Conservation (phyloP, 1,139 yeast genomes). For the Arxiozyma heterogenica region DNA sequence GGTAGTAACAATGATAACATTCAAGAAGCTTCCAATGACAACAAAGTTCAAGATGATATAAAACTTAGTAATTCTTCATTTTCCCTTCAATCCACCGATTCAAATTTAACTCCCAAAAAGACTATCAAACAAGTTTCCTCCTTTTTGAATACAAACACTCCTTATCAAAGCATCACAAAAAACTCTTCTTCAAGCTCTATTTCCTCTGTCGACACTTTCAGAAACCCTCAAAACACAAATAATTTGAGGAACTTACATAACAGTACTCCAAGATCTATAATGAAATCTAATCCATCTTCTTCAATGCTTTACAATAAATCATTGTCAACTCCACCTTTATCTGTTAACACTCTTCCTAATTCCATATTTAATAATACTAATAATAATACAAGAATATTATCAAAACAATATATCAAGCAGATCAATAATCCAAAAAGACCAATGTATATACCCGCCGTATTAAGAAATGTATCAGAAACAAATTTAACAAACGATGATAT, state of each 20-base stretch:
- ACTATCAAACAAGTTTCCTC: conserved; percentile 1
- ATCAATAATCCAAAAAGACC: conserved; percentile 73
- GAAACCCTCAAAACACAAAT: not conserved
- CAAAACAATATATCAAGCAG: conserved; percentile 35
- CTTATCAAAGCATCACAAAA: not conserved
- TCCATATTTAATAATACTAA: not conserved
- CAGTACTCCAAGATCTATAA: not conserved
- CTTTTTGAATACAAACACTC: not conserved
- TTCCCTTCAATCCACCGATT: not conserved
- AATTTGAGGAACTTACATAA: not conserved
- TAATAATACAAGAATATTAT: not conserved
- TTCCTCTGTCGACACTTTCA: not conserved
- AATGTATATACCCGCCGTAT: conserved; percentile 80
- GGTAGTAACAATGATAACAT: not conserved
- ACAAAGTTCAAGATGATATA: not conserved
- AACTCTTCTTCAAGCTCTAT: not conserved
- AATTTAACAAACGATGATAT: conserved; percentile 33
- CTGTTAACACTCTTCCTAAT: not conserved
- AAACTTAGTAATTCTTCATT: too few relatives aligned
- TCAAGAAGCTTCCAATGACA: not conserved
- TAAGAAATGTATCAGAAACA: conserved; percentile 45
- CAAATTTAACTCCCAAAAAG: not conserved
- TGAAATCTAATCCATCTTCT: not conserved
- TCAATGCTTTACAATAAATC: not conserved
- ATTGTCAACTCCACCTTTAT: not conserved